phyloP scores from a whole-genome alignment of 2,329 filamentous ascomycete genomes.

The Drechmeria coniospora region DNA sequence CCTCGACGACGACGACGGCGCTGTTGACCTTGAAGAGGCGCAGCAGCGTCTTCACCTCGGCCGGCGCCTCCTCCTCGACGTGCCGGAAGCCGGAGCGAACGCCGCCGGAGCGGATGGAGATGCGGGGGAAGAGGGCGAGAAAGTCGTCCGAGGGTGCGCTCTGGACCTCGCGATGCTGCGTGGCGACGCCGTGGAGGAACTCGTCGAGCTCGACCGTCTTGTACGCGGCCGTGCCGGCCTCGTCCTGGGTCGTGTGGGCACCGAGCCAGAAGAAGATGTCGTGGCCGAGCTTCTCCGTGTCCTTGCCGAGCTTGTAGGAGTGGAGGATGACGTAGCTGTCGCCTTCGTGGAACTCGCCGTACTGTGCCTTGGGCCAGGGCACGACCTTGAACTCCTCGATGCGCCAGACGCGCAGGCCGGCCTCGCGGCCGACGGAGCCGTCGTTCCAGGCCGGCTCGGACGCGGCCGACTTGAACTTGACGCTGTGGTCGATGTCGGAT shows the following conservation, averaged over 20 bases:
- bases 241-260: slow-evolving; percentile 48
- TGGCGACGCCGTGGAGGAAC: slow-evolving; percentile 44
- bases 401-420: slow-evolving; percentile 48
- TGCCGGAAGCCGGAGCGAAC: slow-evolving; percentile 47
- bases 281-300: slow-evolving; percentile 33
- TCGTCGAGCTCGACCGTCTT: slow-evolving; percentile 58
- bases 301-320: slow-evolving; percentile 35
- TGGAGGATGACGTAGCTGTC: slow-evolving; percentile 54
- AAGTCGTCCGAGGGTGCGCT: slow-evolving; percentile 43
- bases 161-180: slow-evolving; percentile 51
- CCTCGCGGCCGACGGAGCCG: slow-evolving; percentile 31
- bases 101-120: slow-evolving; percentile 46
- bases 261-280: slow-evolving; percentile 61
- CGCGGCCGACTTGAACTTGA: slow-evolving; percentile 50
- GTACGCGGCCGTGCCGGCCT: slow-evolving; percentile 53
- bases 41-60: slow-evolving; percentile 32
- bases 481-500: slow-evolving; percentile 47
- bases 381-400: slow-evolving; percentile 53
- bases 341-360: slow-evolving; percentile 49
- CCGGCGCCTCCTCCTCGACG: slow-evolving; percentile 30
- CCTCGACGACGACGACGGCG: slow-evolving; percentile 46
- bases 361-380: slow-evolving; percentile 38
- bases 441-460: slow-evolving; percentile 54
- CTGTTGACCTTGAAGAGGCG: slow-evolving; percentile 44
- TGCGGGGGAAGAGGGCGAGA: slow-evolving; percentile 40